Conservation (phyloP, 2,329 filamentous ascomycete genomes). For the Gyromitra esculenta region DNA sequence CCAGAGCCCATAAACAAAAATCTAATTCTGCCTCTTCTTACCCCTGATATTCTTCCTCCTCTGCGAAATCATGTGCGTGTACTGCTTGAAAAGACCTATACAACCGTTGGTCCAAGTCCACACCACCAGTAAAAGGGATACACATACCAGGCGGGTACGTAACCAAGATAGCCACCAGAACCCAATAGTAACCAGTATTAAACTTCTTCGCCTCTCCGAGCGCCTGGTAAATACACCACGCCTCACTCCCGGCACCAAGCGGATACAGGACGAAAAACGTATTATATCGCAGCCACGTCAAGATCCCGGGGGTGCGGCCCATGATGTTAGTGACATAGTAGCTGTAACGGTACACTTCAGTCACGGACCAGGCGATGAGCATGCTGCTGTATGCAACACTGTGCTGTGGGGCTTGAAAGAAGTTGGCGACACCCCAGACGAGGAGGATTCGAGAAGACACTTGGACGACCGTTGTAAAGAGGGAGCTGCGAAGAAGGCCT, state of each 20-base stretch:
- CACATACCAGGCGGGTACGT: slow-evolving; percentile 82
- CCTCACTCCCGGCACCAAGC: slow-evolving; percentile 88
- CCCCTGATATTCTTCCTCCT: slow-evolving; percentile 78
- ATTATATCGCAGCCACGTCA: slow-evolving; percentile 89
- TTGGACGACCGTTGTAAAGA: slow-evolving; percentile 88
- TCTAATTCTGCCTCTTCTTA: slow-evolving; percentile 62
- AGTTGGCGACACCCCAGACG: slow-evolving; percentile 82
- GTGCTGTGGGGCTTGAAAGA: slow-evolving; percentile 73
- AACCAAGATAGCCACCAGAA: slow-evolving; percentile 72
- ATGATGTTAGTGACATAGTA: slow-evolving; percentile 84
- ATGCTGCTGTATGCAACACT: slow-evolving; percentile 76
- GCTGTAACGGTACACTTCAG: slow-evolving; percentile 91
- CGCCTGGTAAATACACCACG: slow-evolving; percentile 77
- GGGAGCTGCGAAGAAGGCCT: slow-evolving; percentile 86
- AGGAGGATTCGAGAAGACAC: slow-evolving; percentile 86
- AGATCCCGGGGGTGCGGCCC: slow-evolving; percentile 69
- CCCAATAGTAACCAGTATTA: slow-evolving; percentile 66
- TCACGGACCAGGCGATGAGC: slow-evolving; percentile 87
- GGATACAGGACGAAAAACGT: slow-evolving; percentile 94
- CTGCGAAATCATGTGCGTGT: slow-evolving; percentile 95
- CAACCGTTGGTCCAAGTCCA: slow-evolving; percentile 52
- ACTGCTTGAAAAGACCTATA: slow-evolving; percentile 80
- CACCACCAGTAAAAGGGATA: slow-evolving; percentile 28
- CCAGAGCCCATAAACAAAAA: neutral
- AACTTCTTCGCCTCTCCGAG: slow-evolving; percentile 67